Percentiles rank a stretch among this genome's conserved stretches.
Conservation (phyloP, 108 stramenopile species). For the Conticribra guillardii region DNA sequence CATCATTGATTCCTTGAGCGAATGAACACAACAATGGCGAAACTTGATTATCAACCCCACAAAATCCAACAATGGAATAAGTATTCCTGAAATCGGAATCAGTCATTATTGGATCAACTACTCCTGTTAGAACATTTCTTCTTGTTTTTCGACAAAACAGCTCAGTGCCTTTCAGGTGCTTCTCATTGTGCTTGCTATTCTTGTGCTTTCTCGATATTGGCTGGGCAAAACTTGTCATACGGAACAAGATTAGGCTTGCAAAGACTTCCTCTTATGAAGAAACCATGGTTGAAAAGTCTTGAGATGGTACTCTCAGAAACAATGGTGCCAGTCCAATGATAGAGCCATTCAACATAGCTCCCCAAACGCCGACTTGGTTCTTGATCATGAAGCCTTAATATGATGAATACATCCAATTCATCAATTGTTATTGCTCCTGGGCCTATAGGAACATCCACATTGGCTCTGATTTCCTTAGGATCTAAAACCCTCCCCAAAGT, state of each 20-base stretch:
- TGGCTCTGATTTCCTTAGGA: too few species aligned
- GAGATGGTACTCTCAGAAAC: neutral
- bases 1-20: neutral
- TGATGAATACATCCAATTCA: too few species aligned
- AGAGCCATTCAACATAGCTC: neutral
- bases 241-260: neutral
- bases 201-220: neutral
- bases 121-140: neutral
- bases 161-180: constrained; percentile 1
- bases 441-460: too few species aligned
- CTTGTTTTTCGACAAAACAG: neutral
- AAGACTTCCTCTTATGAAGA: neutral
- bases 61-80: neutral
- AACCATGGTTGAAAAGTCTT: neutral
- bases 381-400: neutral
- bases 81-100: constrained; percentile 5
- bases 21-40: neutral
- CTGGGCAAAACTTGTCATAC: neutral
- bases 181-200: constrained; percentile 1
- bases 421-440: too few species aligned
- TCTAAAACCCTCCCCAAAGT: too few species aligned
- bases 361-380: neutral
- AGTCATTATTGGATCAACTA: neutral
- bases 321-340: neutral
- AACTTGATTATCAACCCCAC: neutral